Evolutionary conservation across 2,329 filamentous ascomycete species (phyloP), one percentile per base, ranked within the genome.

Genomic region (Fusarium chuoi): DNA sequence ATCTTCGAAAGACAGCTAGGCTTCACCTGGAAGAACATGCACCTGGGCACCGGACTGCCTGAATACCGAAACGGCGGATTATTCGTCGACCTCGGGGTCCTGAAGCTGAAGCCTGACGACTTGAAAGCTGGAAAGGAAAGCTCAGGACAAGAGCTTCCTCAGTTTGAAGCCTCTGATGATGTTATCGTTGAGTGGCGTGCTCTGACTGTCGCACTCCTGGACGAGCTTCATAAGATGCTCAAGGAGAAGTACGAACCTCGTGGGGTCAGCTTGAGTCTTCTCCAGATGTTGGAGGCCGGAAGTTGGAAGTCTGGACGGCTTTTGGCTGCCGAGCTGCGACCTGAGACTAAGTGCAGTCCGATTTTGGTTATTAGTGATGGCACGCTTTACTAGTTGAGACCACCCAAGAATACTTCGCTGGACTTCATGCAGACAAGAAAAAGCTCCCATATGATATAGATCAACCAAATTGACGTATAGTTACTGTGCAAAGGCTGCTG

Each of bases 291-390:
- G 3, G 87, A 89, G 63, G 87, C 87, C 10, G 87, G 87, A 1
- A 86, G 85, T 4, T 89, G 87, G 87, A 89, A 89, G 70, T 92
- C 92, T 75, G 93, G 94, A 62, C 88, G 94, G 81, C 94, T 96
- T 84, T 87, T 96, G 77, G 94, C 94, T 56, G 93, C 95, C 80
- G 90, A 94, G 63, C 91, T 89, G 49, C 87, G 94, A 65, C 94
- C 94, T 22, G 92, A 93, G 77, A 96, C 93, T 18, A 94, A 92
- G 83, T 92, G 94, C 74, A 93, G 93, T 62, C 94, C 94, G 18
- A 95, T 96, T 79, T 90, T 95, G 28, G 54, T 75, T 0, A 62
- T 62, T 1, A 74, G 71, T 24, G 71, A 75, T 22, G 71, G 71
- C 8, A 72, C 71, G 10, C 51, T 72, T 0, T 74, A 72, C 22